Evolutionary conservation across 768 basidiomycete genomes (phyloP).

Genomic region (Mycena capillaripes): DNA sequence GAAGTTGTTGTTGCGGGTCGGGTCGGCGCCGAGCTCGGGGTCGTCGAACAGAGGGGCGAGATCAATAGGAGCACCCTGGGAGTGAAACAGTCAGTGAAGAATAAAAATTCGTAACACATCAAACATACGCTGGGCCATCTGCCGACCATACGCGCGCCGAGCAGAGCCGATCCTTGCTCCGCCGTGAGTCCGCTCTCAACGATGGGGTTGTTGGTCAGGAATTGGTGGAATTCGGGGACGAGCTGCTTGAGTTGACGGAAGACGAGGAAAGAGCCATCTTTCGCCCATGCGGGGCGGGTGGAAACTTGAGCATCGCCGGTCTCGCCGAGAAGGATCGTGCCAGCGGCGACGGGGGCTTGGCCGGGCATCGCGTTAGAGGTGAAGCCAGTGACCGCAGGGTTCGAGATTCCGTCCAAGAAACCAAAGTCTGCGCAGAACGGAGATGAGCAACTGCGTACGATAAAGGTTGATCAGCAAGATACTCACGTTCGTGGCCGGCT

Average conservation of each 20-base stretch:
- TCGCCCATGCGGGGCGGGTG: constrained; percentile 39
- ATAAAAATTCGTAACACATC: not conserved
- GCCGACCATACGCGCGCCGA: constrained; percentile 67
- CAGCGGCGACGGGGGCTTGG: constrained; percentile 33
- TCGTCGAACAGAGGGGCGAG: constrained; percentile 23
- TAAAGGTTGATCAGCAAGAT: not conserved
- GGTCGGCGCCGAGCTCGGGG: constrained; percentile 25
- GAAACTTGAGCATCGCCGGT: constrained; percentile 36
- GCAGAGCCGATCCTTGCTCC: constrained; percentile 60
- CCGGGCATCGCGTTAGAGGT: constrained; percentile 25
- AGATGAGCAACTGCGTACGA: constrained; percentile 26
- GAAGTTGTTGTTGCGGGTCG: constrained; percentile 30
- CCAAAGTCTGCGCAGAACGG: constrained; percentile 36
- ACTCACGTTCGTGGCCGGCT: constrained; percentile 45
- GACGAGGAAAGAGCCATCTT: constrained; percentile 50
- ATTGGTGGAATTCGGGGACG: constrained; percentile 54
- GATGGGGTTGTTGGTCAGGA: constrained; percentile 58
- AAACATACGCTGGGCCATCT: constrained; percentile 66
- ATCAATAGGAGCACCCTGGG: constrained; percentile 25
- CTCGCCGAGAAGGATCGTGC: constrained; percentile 42
- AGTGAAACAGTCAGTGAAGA: not conserved
- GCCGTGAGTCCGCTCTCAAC: constrained; percentile 49
- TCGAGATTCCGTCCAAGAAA: constrained; percentile 30
- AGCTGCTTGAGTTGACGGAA: constrained; percentile 42
- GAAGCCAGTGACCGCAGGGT: constrained; percentile 35